Evolutionary conservation across 208 protist species (phyloP).

Genomic region (Crithidia acanthocephali): DNA sequence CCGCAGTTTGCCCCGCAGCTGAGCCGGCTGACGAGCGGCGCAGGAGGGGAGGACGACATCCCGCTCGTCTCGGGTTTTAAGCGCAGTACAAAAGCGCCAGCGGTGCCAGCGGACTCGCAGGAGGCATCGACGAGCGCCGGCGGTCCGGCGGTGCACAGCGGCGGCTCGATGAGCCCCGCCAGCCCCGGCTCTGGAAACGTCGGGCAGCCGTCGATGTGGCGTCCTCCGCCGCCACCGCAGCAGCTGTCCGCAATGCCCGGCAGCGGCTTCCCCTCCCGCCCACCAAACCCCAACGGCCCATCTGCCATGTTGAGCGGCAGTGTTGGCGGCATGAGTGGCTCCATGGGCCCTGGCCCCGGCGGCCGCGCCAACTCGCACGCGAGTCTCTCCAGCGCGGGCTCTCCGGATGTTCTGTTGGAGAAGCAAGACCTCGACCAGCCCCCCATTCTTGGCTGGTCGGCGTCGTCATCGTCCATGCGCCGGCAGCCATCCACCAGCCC

Average conservation of each 20-base stretch:
- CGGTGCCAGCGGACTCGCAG: conserved; percentile 5
- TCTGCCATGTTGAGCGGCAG: not conserved
- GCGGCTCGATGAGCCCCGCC: not conserved
- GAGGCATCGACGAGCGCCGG: conserved; percentile 12
- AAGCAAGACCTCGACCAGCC: conserved; percentile 24
- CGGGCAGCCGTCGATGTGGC: conserved; percentile 20
- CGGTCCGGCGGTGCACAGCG: not conserved
- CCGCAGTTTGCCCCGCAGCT: conserved; percentile 31
- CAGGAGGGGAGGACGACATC: conserved; percentile 23
- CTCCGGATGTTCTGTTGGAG: not conserved
- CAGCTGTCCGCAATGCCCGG: not conserved
- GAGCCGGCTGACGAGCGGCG: conserved; percentile 2
- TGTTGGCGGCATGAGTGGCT: not conserved
- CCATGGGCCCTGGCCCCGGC: conserved; percentile 1
- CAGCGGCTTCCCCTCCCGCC: conserved; percentile 22
- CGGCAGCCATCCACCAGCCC: conserved; percentile 22
- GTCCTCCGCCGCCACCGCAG: not conserved
- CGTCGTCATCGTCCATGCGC: conserved; percentile 20
- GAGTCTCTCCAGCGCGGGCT: conserved; percentile 13
- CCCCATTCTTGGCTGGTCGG: conserved; percentile 28
- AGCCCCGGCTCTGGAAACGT: not conserved
- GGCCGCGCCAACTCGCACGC: conserved; percentile 15
- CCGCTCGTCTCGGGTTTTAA: conserved; percentile 41
- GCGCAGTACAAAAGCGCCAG: conserved; percentile 7
- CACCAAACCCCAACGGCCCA: not conserved